A percentile compares a stretch with the other conserved stretches of the same genome.
Evolutionary conservation across 2,329 filamentous ascomycete genomes (phyloP).

Genomic region (Exophiala aquamarina): DNA sequence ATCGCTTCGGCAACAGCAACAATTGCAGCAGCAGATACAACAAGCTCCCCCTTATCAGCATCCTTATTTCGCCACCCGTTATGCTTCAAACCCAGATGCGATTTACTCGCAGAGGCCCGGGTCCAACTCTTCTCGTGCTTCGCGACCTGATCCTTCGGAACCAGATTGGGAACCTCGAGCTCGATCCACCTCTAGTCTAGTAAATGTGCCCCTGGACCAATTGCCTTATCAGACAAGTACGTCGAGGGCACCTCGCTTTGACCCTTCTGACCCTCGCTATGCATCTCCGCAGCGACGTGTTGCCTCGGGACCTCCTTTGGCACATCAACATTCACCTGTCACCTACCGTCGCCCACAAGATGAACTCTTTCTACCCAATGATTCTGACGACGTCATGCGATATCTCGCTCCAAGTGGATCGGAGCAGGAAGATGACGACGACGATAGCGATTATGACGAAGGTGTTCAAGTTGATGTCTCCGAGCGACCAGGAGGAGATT

Average conservation of each 20-base stretch:
- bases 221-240: slow-evolving; percentile 33
- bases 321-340: slow-evolving; percentile 9
- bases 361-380: slow-evolving; percentile 24
- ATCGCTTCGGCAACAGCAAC: slow-evolving; percentile 38
- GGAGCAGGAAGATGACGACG: slow-evolving; percentile 19
- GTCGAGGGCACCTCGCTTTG: slow-evolving; percentile 29
- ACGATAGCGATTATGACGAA: slow-evolving; percentile 20
- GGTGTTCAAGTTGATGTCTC: slow-evolving; percentile 23
- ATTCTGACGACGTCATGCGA: slow-evolving; percentile 21
- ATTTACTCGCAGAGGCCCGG: slow-evolving; percentile 27
- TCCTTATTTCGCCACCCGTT: slow-evolving; percentile 30
- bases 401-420: slow-evolving; percentile 22
- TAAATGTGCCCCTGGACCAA: slow-evolving; percentile 34
- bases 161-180: slow-evolving; percentile 45
- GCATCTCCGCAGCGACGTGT: slow-evolving; percentile 39
- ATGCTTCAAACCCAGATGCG: slow-evolving; percentile 37
- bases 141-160: slow-evolving; percentile 50
- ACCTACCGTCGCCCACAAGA: slow-evolving; percentile 24
- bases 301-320: slow-evolving; percentile 39
- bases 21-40: slow-evolving; percentile 32
- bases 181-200: slow-evolving; percentile 36
- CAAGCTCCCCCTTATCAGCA: slow-evolving; percentile 28
- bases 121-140: slow-evolving; percentile 37
- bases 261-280: slow-evolving; percentile 35
- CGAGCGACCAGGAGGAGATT: slow-evolving; percentile 19